Evolutionary conservation across 2,329 filamentous ascomycete species (phyloP).

Genomic region (Colletotrichum cordylinicola): DNA sequence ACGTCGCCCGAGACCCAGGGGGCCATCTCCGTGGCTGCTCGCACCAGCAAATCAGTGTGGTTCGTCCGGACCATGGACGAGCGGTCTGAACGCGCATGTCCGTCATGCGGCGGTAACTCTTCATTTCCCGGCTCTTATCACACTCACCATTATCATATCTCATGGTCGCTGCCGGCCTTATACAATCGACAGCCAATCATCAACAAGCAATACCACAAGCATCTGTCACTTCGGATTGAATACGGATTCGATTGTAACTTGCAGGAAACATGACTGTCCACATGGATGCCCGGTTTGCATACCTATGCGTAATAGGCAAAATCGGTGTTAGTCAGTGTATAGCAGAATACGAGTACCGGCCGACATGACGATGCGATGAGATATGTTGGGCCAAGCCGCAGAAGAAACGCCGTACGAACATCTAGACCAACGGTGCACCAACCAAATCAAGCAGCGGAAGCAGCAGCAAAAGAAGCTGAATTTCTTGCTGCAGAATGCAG

Average conservation of each 20-base stretch:
- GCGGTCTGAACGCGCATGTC: constrained; percentile 5
- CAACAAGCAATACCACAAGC: not conserved
- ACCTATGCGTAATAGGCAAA: not conserved
- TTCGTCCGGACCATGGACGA: constrained; percentile 6
- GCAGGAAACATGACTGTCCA: not conserved
- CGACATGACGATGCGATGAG: not conserved
- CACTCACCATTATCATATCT: not conserved
- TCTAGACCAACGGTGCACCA: not conserved
- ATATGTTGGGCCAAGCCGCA: not conserved
- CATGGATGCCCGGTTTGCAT: not conserved
- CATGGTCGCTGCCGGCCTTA: not conserved
- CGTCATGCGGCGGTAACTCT: not conserved
- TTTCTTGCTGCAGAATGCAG: not conserved
- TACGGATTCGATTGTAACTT: not conserved
- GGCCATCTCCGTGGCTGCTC: not conserved
- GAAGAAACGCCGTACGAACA: not conserved
- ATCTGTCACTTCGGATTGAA: not conserved
- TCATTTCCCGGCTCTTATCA: constrained; percentile 12
- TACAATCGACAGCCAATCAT: not conserved
- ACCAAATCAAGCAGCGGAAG: not conserved
- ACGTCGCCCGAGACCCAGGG: not conserved
- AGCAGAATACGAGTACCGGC: not conserved
- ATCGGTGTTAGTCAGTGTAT: not conserved
- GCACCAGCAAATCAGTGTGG: not conserved
- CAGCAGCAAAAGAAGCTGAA: not conserved